Conservation (phyloP, 2,329 filamentous ascomycete genomes). For the Exophiala phaeomuriformis region DNA sequence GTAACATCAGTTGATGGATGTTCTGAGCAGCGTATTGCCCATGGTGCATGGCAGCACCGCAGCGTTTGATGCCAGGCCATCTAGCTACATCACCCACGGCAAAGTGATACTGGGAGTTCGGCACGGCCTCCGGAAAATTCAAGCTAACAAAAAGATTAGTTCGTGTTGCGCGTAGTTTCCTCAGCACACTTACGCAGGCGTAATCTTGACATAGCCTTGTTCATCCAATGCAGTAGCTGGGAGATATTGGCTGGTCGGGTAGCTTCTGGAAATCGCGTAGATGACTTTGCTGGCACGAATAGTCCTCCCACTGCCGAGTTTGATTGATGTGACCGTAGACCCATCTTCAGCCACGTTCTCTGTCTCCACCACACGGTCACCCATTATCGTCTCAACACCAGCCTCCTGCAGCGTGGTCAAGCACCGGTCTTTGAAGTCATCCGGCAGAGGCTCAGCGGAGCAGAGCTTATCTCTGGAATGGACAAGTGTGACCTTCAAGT, state of each 20-base stretch:
- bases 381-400: constrained; percentile 59
- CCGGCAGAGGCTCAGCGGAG: constrained; percentile 64
- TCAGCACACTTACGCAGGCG: constrained; percentile 39
- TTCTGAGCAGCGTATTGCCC: constrained; percentile 61
- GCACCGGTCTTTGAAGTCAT: constrained; percentile 59
- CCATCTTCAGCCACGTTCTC: constrained; percentile 22
- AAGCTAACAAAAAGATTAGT: constrained; percentile 36
- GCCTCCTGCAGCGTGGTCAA: constrained; percentile 52
- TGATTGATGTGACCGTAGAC: constrained; percentile 45
- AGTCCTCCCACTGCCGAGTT: constrained; percentile 53
- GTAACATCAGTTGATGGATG: constrained; percentile 56
- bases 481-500: constrained; percentile 61
- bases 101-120: constrained; percentile 57
- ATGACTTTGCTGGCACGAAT: constrained; percentile 59
- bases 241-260: constrained; percentile 57
- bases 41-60: constrained; percentile 67
- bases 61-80: constrained; percentile 75
- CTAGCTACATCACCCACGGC: constrained; percentile 61
- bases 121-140: constrained; percentile 46
- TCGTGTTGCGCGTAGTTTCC: too few relatives aligned
- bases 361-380: constrained; percentile 49
- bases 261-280: constrained; percentile 59
- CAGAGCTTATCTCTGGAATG: constrained; percentile 65
- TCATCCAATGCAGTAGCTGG: constrained; percentile 52
- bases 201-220: constrained; percentile 60